A percentile compares a stretch with the other conserved stretches of the same genome.
Evolutionary conservation across 257 asterid genomes (phyloP).

Genomic region (Phtheirospermum japonicum): DNA sequence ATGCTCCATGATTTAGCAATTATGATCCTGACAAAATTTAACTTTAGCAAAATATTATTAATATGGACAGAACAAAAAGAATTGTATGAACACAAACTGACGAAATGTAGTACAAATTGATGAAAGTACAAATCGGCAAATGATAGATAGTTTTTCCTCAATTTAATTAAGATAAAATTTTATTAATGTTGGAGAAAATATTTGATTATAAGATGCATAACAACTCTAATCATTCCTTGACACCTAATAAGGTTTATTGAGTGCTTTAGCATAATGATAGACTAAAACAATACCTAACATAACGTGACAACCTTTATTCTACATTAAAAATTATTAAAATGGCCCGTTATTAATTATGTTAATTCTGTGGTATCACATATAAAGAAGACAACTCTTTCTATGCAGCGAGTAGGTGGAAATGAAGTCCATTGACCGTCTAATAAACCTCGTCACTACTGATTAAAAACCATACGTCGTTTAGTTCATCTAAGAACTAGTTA

Average conservation of each 20-base stretch:
- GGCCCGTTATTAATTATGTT: constrained; percentile 17
- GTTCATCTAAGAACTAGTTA: not conserved
- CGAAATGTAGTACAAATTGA: constrained; percentile 50
- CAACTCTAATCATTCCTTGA: constrained; percentile 40
- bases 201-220: constrained; percentile 28
- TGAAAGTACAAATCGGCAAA: constrained; percentile 56
- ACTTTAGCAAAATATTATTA: constrained; percentile 26
- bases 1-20: constrained; percentile 28
- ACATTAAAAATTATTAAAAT: constrained; percentile 1
- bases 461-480: not conserved
- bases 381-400: constrained; percentile 19
- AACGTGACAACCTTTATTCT: constrained; percentile 20
- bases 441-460: not conserved
- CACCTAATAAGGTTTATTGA: constrained; percentile 32
- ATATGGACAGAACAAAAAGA: constrained; percentile 30
- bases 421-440: not conserved
- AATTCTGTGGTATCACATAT: not conserved
- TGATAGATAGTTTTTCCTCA: constrained; percentile 20
- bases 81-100: constrained; percentile 37
- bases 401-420: constrained; percentile 27
- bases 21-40: constrained; percentile 35
- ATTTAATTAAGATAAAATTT: constrained; percentile 19
- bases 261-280: constrained; percentile 27
- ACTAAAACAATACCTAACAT: constrained; percentile 33
- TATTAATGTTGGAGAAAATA: constrained; percentile 13